Conservation (phyloP, 2,329 filamentous ascomycete species). For the Hypoxylon sp. region DNA sequence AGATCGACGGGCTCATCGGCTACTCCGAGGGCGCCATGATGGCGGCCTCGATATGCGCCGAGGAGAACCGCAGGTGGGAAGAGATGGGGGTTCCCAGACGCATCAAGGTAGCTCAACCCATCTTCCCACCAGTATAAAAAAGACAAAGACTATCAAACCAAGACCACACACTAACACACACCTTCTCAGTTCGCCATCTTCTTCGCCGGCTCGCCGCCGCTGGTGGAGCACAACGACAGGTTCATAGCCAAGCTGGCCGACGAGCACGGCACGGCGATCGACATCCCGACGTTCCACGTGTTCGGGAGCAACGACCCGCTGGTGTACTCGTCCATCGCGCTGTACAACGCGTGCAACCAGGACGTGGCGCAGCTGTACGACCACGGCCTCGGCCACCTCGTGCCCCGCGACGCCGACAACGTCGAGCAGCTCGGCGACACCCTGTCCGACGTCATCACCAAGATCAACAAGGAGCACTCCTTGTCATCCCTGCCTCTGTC, state of each 20-base stretch:
- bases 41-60: constrained; percentile 52
- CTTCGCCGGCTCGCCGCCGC: constrained; percentile 52
- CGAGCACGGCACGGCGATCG: constrained; percentile 44
- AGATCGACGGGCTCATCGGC: constrained; percentile 56
- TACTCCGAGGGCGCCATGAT: constrained; percentile 59
- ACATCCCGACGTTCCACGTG: constrained; percentile 50
- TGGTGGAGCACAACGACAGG: constrained; percentile 41
- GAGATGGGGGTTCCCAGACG: constrained; percentile 41
- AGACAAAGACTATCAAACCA: too few relatives aligned
- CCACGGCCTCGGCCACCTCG: constrained; percentile 60
- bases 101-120: constrained; percentile 26
- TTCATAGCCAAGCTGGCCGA: constrained; percentile 45
- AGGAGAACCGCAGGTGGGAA: constrained; percentile 47
- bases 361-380: constrained; percentile 57
- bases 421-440: constrained; percentile 39
- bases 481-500: too few relatives aligned
- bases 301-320: constrained; percentile 57
- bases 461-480: constrained; percentile 21
- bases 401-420: constrained; percentile 50
- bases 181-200: constrained; percentile 55
- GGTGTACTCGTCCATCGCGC: constrained; percentile 54
- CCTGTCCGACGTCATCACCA: constrained; percentile 29
- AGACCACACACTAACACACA: too few relatives aligned
- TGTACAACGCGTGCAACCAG: constrained; percentile 59
- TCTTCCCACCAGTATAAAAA: too few relatives aligned